Base-by-base conservation (phyloP, 2,329 filamentous ascomycete genomes). In the Colletotrichum chlorophyti region DNA sequence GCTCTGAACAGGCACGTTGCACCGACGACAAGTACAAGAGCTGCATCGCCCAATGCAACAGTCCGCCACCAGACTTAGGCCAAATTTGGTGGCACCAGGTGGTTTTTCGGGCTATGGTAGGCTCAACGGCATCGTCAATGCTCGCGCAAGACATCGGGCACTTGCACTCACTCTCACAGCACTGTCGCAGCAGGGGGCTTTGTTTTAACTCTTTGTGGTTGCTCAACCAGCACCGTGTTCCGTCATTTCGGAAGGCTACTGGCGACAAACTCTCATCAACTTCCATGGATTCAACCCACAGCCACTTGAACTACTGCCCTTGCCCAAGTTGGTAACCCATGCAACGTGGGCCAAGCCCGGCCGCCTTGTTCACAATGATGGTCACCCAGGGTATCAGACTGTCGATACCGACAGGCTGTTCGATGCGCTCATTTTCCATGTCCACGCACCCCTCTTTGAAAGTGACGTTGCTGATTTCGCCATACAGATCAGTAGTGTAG, bases 401-500 rank as follows among this genome's bases (percentile, higher is more conserved):
- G 26, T 24, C 35, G 32, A 50, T 27, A 37, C 52, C 47, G 21
- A 29, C 27, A 43, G 19, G 50, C n/a, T 38, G 35, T 23, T 42
- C 11, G n/a, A 14, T 29, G 24, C 42, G n/a, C 12, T 15, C 17
- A 15, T 29, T 15, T 32, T 40, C 17, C 41, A n/a, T 45, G 40
- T 9, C 43, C 48, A 40, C 48, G 11, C 26, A 42, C 37, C 21
- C 17, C 19, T 48, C 15, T 17, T 43, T 40, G 15, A 17, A 42
- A 42, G 31, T 45, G 17, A 35, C 43, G 38, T 49, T 58, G 42
- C 41, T 42, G 37, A 59, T 53, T 45, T 45, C 32, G 35, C 40
- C 43, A 50, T 24, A 53, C 26, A 48, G 32, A 45, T 45, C 50
- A 60, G n/a, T 46, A 48, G 35, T 51, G 26, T 54, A n/a, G n/a